Conservation (phyloP, 106 monocot genomes). For the Allium fistulosum region DNA sequence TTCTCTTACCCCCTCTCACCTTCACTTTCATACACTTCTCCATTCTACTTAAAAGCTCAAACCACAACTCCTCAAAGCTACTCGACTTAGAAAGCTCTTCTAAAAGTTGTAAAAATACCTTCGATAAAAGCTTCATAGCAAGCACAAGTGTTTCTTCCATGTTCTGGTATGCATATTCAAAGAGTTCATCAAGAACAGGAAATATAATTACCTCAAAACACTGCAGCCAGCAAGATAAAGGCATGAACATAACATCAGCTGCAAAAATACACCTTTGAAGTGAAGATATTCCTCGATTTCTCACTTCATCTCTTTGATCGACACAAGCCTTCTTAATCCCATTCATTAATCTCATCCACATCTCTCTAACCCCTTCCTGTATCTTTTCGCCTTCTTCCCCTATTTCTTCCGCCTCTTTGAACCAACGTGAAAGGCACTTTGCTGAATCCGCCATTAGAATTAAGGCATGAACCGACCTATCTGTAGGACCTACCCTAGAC, state of each 20-base stretch:
- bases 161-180: conserved; percentile 57
- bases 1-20: conserved; percentile 50
- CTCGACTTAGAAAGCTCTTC: conserved; percentile 36
- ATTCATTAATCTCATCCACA: conserved; percentile 63
- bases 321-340: conserved; percentile 35
- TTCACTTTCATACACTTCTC: conserved; percentile 64
- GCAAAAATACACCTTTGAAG: conserved; percentile 54
- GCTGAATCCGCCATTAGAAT: conserved; percentile 53
- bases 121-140: conserved; percentile 50
- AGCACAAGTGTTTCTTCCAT: conserved; percentile 57
- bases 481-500: conserved; percentile 44
- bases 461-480: conserved; percentile 40
- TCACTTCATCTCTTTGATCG: conserved; percentile 69
- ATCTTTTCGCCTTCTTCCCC: conserved; percentile 38
- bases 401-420: conserved; percentile 32
- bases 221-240: conserved; percentile 39
- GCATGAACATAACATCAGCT: conserved; percentile 38
- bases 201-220: conserved; percentile 52
- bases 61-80: conserved; percentile 54
- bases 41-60: conserved; percentile 49
- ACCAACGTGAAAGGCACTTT: conserved; percentile 44
- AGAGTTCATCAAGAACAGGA: conserved; percentile 46
- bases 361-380: conserved; percentile 53
- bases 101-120: conserved; percentile 49
- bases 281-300: conserved; percentile 61